Evolutionary conservation across 1,284 basidiomycete genomes (phyloP).

Genomic region (Paramarasmius palmivorus): DNA sequence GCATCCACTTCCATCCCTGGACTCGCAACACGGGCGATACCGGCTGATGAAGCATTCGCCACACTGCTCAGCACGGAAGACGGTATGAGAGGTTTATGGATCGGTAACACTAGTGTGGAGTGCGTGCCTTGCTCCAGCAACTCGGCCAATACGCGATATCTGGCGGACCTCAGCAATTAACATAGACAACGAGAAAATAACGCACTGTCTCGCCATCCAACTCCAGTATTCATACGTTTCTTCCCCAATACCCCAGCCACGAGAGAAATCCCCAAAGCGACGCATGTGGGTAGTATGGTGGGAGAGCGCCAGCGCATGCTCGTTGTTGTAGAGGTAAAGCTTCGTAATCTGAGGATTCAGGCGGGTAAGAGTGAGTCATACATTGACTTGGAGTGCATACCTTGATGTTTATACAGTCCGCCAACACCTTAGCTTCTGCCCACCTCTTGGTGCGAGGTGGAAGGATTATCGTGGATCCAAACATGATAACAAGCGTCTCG

Average conservation of each 20-base stretch:
- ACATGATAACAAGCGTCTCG: slow-evolving; percentile 80
- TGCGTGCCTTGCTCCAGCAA: slow-evolving; percentile 80
- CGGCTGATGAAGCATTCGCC: slow-evolving; percentile 20
- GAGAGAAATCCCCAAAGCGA: slow-evolving; percentile 84
- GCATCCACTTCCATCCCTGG: slow-evolving; percentile 50
- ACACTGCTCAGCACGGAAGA: slow-evolving; percentile 23
- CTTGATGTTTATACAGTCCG: slow-evolving; percentile 89
- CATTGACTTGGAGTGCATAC: no score
- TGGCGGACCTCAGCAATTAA: slow-evolving; percentile 27
- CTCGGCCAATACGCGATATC: slow-evolving; percentile 86
- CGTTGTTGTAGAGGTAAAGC: slow-evolving; percentile 86
- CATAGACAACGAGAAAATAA: slow-evolving; percentile 5
- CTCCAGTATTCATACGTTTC: slow-evolving; percentile 97
- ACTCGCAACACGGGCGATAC: slow-evolving; percentile 29
- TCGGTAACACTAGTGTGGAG: slow-evolving; percentile 67
- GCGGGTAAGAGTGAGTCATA: no score
- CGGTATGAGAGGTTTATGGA: slow-evolving; percentile 42
- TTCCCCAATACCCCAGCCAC: slow-evolving; percentile 96
- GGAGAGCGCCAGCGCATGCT: slow-evolving; percentile 73
- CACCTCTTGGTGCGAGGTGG: slow-evolving; percentile 95
- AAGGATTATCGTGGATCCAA: slow-evolving; percentile 80
- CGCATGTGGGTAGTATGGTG: slow-evolving; percentile 85
- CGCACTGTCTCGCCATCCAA: slow-evolving; percentile 91
- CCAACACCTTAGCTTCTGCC: slow-evolving; percentile 97
- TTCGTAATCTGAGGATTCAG: slow-evolving; percentile 68